Percentiles rank a stretch among this genome's conserved stretches.
Conservation (phyloP, 2,329 filamentous ascomycete species). For the Coniella vitis region DNA sequence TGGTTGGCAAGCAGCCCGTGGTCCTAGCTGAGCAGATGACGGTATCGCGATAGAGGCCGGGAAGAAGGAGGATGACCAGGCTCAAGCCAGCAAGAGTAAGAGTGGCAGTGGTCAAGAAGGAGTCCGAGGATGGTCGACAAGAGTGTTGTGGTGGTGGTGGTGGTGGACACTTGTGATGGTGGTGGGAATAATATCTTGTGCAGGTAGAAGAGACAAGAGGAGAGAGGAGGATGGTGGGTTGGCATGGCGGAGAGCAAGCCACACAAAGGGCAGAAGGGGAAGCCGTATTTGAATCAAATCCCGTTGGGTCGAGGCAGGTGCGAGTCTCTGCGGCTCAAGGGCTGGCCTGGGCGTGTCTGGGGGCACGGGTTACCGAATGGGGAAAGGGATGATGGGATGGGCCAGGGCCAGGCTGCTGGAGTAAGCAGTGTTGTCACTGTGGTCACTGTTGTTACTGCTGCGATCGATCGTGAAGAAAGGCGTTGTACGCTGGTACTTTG, state of each 20-base stretch:
- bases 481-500: not conserved
- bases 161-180: not conserved
- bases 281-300: constrained; percentile 13
- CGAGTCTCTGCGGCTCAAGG: not conserved
- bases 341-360: not conserved
- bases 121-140: not conserved
- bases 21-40: constrained; percentile 2
- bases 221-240: not conserved
- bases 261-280: constrained; percentile 5
- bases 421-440: no score
- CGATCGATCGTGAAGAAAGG: not conserved
- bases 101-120: not conserved
- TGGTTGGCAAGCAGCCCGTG: constrained; percentile 11
- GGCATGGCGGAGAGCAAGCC: not conserved
- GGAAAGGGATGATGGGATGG: not conserved
- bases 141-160: not conserved
- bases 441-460: no score
- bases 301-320: not conserved
- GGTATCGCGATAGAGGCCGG: not conserved
- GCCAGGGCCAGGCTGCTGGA: not conserved
- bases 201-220: not conserved
- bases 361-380: not conserved
- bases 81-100: no score
- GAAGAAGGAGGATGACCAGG: not conserved
- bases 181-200: not conserved